A percentile compares a stretch with the other conserved stretches of the same genome.
Evolutionary conservation across 441 rosid genomes (phyloP).

Genomic region (Eruca vesicaria): DNA sequence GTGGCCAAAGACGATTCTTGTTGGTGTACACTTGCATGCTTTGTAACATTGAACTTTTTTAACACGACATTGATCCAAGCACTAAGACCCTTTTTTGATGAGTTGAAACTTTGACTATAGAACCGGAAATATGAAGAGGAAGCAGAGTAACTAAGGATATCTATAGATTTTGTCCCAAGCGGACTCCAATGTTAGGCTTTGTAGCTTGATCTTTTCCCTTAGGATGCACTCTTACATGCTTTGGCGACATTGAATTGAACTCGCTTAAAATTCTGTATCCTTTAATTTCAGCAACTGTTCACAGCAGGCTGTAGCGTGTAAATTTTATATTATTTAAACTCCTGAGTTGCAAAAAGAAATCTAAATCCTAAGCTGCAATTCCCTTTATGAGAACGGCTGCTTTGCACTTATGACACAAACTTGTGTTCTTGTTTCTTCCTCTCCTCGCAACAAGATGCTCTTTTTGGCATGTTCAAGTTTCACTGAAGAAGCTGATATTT

Average conservation of each 20-base stretch:
- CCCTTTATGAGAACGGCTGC: background rate
- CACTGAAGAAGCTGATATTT: slow-evolving; percentile 55
- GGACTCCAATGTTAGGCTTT: slow-evolving; percentile 44
- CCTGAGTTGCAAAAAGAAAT: background rate
- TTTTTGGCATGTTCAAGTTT: slow-evolving; percentile 41
- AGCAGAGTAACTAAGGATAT: slow-evolving; percentile 61
- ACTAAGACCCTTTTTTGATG: background rate
- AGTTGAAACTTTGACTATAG: slow-evolving; percentile 41
- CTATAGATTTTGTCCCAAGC: slow-evolving; percentile 66
- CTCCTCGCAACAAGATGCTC: slow-evolving; percentile 9
- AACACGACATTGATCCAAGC: background rate
- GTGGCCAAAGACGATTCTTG: background rate
- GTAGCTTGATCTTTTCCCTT: slow-evolving; percentile 12
- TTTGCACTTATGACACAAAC: slow-evolving; percentile 2
- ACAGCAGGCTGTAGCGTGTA: slow-evolving; percentile 94
- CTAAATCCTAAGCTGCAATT: background rate
- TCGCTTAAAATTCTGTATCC: slow-evolving; percentile 5
- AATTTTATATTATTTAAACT: slow-evolving; percentile 51
- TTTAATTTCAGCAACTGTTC: slow-evolving; percentile 73
- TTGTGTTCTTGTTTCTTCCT: background rate
- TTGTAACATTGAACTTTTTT: background rate
- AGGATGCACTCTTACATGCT: background rate
- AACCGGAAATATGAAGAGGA: slow-evolving; percentile 50
- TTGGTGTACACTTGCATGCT: background rate
- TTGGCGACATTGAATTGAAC: background rate